These are phyloP conservation scores for Ceratobasidium sp. DNA, from an alignment of 1,284 basidiomycete genomes.

Conservation along the genomic window DNA sequence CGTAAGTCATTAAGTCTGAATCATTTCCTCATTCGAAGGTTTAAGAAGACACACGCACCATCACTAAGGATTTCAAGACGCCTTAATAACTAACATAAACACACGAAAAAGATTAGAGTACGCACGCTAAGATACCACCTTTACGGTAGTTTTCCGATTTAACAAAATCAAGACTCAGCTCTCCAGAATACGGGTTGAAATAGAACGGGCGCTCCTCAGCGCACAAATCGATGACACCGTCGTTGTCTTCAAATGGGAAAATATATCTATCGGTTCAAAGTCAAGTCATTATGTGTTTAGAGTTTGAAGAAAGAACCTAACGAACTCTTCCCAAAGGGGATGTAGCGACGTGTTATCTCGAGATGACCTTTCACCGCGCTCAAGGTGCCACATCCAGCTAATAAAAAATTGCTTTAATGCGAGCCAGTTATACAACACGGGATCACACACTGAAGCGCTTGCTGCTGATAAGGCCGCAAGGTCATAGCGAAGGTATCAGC, in stretches of 20 bases:
- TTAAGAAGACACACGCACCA: conserved; percentile 61
- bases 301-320: conserved; percentile 42
- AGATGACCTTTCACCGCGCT: conserved; percentile 73
- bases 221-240: conserved; percentile 76
- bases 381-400: conserved; percentile 96
- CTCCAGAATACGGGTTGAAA: conserved; percentile 95
- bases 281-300: not conserved
- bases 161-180: conserved; percentile 90
- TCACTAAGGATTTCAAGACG: conserved; percentile 61
- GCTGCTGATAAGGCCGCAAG: conserved; percentile 93
- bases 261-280: conserved; percentile 67
- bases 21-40: not conserved
- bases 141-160: conserved; percentile 82
- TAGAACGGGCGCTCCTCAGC: conserved; percentile 82
- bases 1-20: not conserved
- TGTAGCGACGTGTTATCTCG: conserved; percentile 85
- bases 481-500: conserved; percentile 83
- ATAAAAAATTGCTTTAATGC: not conserved
- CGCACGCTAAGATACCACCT: conserved; percentile 91
- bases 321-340: conserved; percentile 95
- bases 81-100: not conserved
- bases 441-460: conserved; percentile 78
- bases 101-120: conserved; percentile 52
- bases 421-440: not conserved
- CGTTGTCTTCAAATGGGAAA: conserved; percentile 71